phyloP scores from a whole-genome alignment of 1,284 basidiomycete genomes.

The Irpex rosettiformis region DNA sequence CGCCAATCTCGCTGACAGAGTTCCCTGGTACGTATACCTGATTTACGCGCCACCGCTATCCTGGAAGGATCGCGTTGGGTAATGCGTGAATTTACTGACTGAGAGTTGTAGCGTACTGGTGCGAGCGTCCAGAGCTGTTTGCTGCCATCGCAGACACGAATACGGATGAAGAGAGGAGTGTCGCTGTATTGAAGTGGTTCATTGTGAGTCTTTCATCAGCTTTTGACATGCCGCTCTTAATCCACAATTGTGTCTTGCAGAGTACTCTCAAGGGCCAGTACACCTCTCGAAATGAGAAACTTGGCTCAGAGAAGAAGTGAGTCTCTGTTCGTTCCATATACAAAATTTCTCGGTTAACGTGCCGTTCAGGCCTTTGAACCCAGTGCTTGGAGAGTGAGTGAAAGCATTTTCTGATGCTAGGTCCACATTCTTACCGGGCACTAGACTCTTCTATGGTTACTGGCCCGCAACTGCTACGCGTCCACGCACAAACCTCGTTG shows the following conservation, averaged over 20 bases:
- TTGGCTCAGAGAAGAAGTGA: conserved; percentile 98
- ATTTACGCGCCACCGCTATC: conserved; percentile 5
- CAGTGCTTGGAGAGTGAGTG: conserved; percentile 88
- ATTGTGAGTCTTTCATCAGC: conserved; percentile 50
- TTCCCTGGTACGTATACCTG: conserved; percentile 70
- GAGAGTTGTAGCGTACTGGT: conserved; percentile 89
- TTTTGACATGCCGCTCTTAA: not conserved
- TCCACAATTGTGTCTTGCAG: conserved; percentile 37
- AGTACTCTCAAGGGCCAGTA: conserved; percentile 94
- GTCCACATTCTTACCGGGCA: not conserved
- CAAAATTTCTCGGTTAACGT: not conserved
- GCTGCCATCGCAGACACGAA: conserved; percentile 77
- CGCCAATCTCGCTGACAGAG: conserved; percentile 81
- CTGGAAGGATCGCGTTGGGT: too few species aligned
- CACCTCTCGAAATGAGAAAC: conserved; percentile 87
- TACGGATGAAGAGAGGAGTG: conserved; percentile 67
- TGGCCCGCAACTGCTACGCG: conserved; percentile 85
- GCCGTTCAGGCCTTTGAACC: conserved; percentile 90
- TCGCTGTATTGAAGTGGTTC: conserved; percentile 87
- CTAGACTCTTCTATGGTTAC: conserved; percentile 83
- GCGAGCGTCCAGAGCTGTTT: conserved; percentile 84
- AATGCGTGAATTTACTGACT: too few species aligned
- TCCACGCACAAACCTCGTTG: conserved; percentile 81
- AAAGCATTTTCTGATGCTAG: conserved; percentile 7
- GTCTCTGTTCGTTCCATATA: not conserved